Evolutionary conservation across 2,329 filamentous ascomycete genomes (phyloP).

Genomic region (Arthrobotrys megalospora): DNA sequence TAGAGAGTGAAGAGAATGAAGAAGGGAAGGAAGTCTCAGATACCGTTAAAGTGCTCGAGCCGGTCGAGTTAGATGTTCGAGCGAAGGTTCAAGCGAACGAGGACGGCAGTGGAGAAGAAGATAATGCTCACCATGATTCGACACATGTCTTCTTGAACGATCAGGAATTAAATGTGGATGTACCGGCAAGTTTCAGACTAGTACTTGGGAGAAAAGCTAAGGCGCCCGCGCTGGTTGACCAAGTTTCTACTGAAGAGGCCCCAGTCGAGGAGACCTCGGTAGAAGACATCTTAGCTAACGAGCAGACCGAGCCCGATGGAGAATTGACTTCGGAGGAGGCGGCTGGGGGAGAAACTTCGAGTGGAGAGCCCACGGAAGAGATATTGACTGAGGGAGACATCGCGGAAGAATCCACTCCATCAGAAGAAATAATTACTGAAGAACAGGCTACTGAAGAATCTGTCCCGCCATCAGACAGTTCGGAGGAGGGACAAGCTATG

Average conservation of each 20-base stretch:
- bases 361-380: background rate
- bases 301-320: background rate
- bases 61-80: conserved; percentile 46
- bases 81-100: background rate
- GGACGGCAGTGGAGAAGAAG: background rate
- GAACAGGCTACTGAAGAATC: background rate
- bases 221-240: background rate
- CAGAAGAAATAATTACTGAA: background rate
- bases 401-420: background rate
- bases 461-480: background rate
- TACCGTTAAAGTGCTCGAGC: conserved; percentile 14
- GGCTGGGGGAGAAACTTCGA: background rate
- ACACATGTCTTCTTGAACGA: conserved; percentile 41
- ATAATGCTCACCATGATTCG: conserved; percentile 7
- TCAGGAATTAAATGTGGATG: conserved; percentile 28
- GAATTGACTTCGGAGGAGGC: background rate
- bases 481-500: background rate
- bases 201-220: conserved; percentile 33
- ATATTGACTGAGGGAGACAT: background rate
- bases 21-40: conserved; percentile 25
- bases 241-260: conserved; percentile 7
- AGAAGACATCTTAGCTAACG: background rate
- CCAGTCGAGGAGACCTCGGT: background rate
- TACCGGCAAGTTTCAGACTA: conserved; percentile 50
- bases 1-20: conserved; percentile 7